Evolutionary conservation across 345 rosid species (phyloP), one percentile per base, ranked within the genome.

Genomic region (Excoecaria cochinchinensis): DNA sequence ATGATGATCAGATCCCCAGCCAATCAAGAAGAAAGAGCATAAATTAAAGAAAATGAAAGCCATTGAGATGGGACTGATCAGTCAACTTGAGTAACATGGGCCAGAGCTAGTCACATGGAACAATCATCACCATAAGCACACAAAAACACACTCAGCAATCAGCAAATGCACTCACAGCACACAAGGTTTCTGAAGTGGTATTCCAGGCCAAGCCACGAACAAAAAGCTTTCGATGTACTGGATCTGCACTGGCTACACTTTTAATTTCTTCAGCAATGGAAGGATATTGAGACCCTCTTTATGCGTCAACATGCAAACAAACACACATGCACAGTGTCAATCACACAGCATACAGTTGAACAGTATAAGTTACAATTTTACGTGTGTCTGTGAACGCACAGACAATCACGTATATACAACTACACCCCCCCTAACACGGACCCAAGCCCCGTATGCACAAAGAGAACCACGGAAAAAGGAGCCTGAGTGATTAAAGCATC

Each of bases 141-240:
- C 77, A 73, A 78, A 74, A 77, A 74, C 82, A 84, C 91, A 87
- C 84, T 58, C 89, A 73, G 77, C 82, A 83, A 85, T 75, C 83
- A 75, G 80, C 81, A 82, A 59, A 85, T 80, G 81, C 91, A 90
- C 94, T 90, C 91, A 90, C 94, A 88, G 85, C 89, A 88, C 92
- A 88, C 90, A 90, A 85, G 66, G 90, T 83, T 81, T 87, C 94
- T 64, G 94, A 87, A 73, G 89, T 78, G 69, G 94, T 90, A 83
- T 88, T 88, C 94, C 92, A 87, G 79, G 92, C 90, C 81, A 90
- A 82, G 88, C 94, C 94, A 84, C 94, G 90, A 72, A 90, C 90
- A 85, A 90, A 90, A 84, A 90, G 94, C 90, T 90, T 90, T 85
- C 94, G 88, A 69, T 85, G 92, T 55, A 83, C 90, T 53, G 92